phyloP scores from a whole-genome alignment of 768 basidiomycete species.

The Rhodotorula diobovata region DNA sequence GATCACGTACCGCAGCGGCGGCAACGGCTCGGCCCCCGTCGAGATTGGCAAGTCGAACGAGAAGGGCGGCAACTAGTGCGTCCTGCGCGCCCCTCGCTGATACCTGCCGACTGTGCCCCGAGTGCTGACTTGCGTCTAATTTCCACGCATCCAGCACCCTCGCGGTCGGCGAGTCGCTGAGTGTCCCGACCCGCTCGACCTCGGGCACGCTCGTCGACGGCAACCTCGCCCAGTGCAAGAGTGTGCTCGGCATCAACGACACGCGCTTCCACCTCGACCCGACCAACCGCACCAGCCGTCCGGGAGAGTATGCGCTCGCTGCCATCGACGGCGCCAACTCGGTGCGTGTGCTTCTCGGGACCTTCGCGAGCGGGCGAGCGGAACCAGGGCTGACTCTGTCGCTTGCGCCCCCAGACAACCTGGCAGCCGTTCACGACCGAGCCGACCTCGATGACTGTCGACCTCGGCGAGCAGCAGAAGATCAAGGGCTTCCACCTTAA shows the following conservation, averaged over 20 bases:
- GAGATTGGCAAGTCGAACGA: slow-evolving; percentile 18
- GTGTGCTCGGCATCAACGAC: slow-evolving; percentile 22
- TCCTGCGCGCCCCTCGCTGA: not conserved
- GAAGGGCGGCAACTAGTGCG: slow-evolving; percentile 34
- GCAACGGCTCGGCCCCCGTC: slow-evolving; percentile 4
- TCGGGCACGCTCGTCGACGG: slow-evolving; percentile 28
- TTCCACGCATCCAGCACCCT: slow-evolving; percentile 7
- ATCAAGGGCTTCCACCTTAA: slow-evolving; percentile 33
- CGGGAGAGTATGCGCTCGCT: slow-evolving; percentile 27
- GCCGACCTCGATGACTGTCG: slow-evolving; percentile 9
- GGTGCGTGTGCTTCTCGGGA: not conserved
- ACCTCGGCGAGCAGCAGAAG: slow-evolving; percentile 11
- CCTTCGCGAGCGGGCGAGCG: not conserved
- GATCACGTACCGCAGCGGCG: slow-evolving; percentile 3
- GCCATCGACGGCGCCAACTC: slow-evolving; percentile 38
- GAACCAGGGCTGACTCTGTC: not conserved
- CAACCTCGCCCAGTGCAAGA: slow-evolving; percentile 35
- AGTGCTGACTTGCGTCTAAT: not conserved
- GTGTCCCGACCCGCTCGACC: slow-evolving; percentile 17
- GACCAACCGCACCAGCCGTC: slow-evolving; percentile 7
- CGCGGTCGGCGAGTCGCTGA: slow-evolving; percentile 11
- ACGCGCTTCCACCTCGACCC: slow-evolving; percentile 11
- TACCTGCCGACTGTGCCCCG: not conserved
- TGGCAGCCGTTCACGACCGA: slow-evolving; percentile 31
- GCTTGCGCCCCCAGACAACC: slow-evolving; percentile 8